Conservation (phyloP, 2,329 filamentous ascomycete genomes). For the Teratosphaeria pseudoeucalypti region DNA sequence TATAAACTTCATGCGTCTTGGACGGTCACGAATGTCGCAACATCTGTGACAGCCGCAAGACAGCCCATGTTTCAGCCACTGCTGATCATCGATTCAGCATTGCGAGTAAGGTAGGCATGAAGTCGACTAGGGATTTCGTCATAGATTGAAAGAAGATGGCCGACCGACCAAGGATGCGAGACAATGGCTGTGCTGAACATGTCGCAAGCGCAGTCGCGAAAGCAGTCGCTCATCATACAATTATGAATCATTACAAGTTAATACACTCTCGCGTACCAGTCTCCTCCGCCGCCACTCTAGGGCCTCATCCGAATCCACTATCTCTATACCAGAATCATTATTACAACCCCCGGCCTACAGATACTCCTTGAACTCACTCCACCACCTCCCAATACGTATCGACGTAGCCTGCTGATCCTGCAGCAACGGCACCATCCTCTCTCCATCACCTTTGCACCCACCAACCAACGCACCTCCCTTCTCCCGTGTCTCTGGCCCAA, state of each 20-base stretch:
- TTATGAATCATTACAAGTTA: neutral
- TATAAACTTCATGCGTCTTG: neutral
- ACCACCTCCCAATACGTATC: neutral
- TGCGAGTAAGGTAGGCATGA: neutral
- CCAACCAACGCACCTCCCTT: neutral
- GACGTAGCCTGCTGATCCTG: neutral
- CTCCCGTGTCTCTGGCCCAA: conserved; percentile 37
- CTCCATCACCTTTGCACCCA: neutral
- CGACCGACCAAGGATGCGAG: neutral
- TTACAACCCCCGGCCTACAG: neutral
- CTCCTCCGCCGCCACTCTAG: neutral
- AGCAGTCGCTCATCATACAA: neutral
- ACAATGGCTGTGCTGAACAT: neutral
- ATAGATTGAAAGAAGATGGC: neutral
- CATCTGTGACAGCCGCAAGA: neutral
- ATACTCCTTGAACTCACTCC: neutral
- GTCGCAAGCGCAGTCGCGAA: neutral
- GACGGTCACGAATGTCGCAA: neutral
- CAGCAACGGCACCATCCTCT: neutral
- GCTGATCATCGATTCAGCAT: neutral
- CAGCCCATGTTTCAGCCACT: neutral
- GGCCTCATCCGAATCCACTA: no score
- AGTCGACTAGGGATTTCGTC: neutral
- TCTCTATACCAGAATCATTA: no score
- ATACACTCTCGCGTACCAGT: neutral